Conservation (phyloP, 768 basidiomycete species). For the Trametes coccinea region DNA sequence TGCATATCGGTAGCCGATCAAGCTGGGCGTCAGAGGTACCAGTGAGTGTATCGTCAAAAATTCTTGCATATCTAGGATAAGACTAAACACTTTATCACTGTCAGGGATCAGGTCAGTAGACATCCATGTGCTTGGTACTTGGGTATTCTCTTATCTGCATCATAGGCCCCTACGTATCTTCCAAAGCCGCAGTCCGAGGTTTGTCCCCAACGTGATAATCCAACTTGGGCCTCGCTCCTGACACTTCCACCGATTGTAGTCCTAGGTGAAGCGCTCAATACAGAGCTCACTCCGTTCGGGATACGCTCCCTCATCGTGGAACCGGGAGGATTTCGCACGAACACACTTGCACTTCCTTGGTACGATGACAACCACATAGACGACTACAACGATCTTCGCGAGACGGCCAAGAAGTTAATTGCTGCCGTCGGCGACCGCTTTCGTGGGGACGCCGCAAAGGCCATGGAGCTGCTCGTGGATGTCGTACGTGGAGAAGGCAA, state of each 20-base stretch:
- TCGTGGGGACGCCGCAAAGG: slow-evolving; percentile 58
- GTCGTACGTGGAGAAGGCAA: slow-evolving; percentile 49
- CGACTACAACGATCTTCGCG: slow-evolving; percentile 46
- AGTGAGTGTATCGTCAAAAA: not conserved
- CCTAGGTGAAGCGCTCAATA: slow-evolving; percentile 49
- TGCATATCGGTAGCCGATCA: not conserved
- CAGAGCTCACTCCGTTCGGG: slow-evolving; percentile 52
- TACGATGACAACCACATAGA: slow-evolving; percentile 41
- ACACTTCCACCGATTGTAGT: slow-evolving; percentile 34
- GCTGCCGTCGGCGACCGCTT: slow-evolving; percentile 13
- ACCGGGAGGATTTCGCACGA: slow-evolving; percentile 59
- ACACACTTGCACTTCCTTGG: slow-evolving; percentile 45
- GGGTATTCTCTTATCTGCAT: too few relatives aligned
- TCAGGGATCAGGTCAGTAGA: too few relatives aligned
- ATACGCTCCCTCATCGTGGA: slow-evolving; percentile 57
- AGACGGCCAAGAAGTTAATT: slow-evolving; percentile 15
- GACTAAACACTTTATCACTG: too few relatives aligned
- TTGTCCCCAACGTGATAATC: slow-evolving; percentile 7
- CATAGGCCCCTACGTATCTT: slow-evolving; percentile 49
- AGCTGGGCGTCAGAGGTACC: not conserved
- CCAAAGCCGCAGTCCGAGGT: slow-evolving; percentile 64
- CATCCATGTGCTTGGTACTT: too few relatives aligned
- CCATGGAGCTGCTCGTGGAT: slow-evolving; percentile 45
- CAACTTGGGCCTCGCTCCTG: not conserved
- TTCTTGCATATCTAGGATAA: not conserved